Evolutionary conservation across 352 stramenopile genomes (phyloP).

Genomic region (Halophytophthora polymorphica): DNA sequence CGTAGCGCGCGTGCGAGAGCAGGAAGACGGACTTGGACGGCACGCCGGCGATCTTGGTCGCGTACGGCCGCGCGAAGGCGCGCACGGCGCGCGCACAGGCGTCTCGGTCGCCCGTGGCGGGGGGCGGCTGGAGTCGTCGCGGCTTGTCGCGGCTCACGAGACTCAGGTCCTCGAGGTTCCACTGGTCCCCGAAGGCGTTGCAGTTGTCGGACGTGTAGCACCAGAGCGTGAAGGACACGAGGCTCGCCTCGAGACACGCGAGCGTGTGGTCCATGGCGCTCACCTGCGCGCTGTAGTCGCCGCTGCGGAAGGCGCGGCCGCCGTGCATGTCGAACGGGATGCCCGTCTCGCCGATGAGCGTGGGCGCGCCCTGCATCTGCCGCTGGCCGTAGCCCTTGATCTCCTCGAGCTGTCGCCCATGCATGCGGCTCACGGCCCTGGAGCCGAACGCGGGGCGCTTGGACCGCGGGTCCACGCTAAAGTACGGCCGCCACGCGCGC

Average conservation of each 20-base stretch:
- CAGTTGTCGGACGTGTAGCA: conserved; percentile 84
- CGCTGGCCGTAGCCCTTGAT: conserved; percentile 55
- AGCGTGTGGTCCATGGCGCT: conserved; percentile 69
- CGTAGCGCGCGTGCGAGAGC: conserved; percentile 47
- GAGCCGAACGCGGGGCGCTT: conserved; percentile 66
- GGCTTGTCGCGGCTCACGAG: conserved; percentile 60
- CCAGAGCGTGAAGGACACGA: conserved; percentile 88
- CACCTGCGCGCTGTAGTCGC: conserved; percentile 44
- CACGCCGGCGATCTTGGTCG: conserved; percentile 62
- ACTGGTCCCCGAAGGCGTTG: conserved; percentile 76
- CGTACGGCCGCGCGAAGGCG: conserved; percentile 67
- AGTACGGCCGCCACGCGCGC: conserved; percentile 60
- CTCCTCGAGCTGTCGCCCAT: conserved; percentile 51
- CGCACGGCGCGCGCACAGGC: conserved; percentile 41
- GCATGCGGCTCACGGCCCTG: conserved; percentile 49
- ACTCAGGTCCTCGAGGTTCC: conserved; percentile 87
- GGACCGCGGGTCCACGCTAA: conserved; percentile 67
- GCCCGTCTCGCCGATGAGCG: conserved; percentile 66
- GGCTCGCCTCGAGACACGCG: conserved; percentile 50
- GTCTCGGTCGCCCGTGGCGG: conserved; percentile 22
- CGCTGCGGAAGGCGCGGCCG: conserved; percentile 34
- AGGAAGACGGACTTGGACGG: conserved; percentile 60
- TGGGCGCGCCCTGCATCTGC: conserved; percentile 52
- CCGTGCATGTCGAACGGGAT: conserved; percentile 69
- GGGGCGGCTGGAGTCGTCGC: conserved; percentile 6